Evolutionary conservation across 2,329 filamentous ascomycete genomes (phyloP), one percentile per base, ranked within the genome.

Genomic region (Claviceps paspali): DNA sequence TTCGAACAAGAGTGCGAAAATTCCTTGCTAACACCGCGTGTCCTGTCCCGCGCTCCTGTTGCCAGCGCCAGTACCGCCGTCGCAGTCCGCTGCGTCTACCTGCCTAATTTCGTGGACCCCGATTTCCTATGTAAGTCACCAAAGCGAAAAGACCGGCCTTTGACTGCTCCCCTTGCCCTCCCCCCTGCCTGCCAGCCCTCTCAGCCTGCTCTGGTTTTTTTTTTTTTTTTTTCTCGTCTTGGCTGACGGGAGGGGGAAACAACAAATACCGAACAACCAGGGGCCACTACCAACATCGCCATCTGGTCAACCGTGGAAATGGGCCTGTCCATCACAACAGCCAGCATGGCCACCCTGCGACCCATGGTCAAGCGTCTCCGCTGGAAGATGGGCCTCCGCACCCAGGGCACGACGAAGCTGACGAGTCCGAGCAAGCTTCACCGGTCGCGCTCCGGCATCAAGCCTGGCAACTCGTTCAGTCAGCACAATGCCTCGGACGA

Each of bases 251-350:
- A 26, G 21, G 21, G 21, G 21, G 21, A 22, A 22, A 5, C 28
- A 11, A 9, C 11, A 6, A 21, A 33, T 12, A 14, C 36, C 49
- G 37, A 43, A 29, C 22, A 33, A 19, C 22, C 18, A 52, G 60
- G 47, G 47, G 55, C 57, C 19, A 65, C 62, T 0, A 38, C 55
- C 34, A 56, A 61, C 40, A 61, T 67, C 35, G 63, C 64, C 12
- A 63, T 68, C 44, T 69, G 64, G 63, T 66, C 64, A 2, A 62
- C 59, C 1, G 52, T 61, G 6, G 67, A 70, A 38, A 53, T 62
- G 26, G 63, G 61, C 10, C 54, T 70, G 2, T 63, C 64, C 33
- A 62, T 70, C 43, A 60, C 60, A 6, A 66, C 65, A 6, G 63
- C 61, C n/a, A 60, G 59, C 18, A 55, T 65, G 6, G 62, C 64